phyloP scores from a whole-genome alignment of 345 rosid genomes.

The Eucalyptus polybractea region DNA sequence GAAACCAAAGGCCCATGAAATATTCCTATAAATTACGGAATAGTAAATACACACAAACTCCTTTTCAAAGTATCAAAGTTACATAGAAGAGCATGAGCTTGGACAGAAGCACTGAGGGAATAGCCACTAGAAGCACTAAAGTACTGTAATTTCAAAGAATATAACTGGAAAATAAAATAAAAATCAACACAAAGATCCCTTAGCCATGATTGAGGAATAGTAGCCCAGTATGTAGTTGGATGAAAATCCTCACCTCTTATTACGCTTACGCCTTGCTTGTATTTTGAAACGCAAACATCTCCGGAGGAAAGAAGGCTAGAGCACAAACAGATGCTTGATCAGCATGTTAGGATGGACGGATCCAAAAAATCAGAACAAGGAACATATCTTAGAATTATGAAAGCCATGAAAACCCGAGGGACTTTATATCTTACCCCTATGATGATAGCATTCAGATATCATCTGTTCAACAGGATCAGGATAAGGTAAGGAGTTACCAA shows the following conservation, averaged over 20 bases:
- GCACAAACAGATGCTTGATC: neutral
- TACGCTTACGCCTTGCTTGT: slow-evolving; percentile 28
- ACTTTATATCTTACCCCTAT: neutral
- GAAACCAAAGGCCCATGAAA: neutral
- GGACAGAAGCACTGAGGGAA: neutral
- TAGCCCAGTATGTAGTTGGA: neutral
- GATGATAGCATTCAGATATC: neutral
- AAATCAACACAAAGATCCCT: no score
- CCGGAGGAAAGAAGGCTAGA: slow-evolving; percentile 69
- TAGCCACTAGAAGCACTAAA: neutral
- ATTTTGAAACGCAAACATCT: slow-evolving; percentile 61
- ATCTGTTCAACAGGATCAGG: neutral
- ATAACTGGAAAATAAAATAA: neutral
- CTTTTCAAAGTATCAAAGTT: neutral
- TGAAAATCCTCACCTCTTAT: slow-evolving; percentile 27
- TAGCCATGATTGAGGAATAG: neutral
- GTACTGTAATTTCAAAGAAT: neutral
- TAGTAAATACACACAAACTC: neutral
- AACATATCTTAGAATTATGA: neutral
- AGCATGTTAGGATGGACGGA: neutral
- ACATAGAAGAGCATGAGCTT: neutral
- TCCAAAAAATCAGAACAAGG: neutral
- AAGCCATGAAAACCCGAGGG: neutral
- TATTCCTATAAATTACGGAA: neutral
- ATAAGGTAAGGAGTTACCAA: neutral